These are phyloP conservation scores for Perkinsus olseni DNA, from an alignment of 169 alveolate genomes.

Conservation along the genomic window DNA sequence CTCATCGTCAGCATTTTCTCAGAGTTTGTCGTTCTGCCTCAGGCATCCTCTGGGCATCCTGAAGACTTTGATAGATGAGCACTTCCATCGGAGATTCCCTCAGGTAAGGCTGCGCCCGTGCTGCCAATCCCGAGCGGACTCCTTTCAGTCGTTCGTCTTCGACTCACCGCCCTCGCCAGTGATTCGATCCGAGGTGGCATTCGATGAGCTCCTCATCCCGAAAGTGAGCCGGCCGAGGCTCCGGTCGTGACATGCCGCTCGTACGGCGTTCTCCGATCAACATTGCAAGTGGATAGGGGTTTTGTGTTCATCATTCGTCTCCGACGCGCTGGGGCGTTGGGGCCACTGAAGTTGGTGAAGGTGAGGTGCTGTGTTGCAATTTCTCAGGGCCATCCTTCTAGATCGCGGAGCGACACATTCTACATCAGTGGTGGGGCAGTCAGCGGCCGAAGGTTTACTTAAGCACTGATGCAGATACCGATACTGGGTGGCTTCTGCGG, in stretches of 20 bases:
- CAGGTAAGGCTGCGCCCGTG: background rate
- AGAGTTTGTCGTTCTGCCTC: background rate
- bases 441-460: background rate
- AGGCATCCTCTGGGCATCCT: background rate
- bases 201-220: background rate
- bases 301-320: too few relatives aligned
- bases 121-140: background rate
- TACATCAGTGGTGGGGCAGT: background rate
- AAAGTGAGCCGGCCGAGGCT: background rate
- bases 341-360: too few relatives aligned
- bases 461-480: background rate
- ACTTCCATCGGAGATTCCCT: background rate
- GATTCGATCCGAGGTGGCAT: background rate
- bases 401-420: background rate
- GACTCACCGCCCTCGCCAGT: background rate
- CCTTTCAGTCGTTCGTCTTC: background rate
- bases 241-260: too few relatives aligned
- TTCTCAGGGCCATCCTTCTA: background rate
- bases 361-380: too few relatives aligned
- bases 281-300: too few relatives aligned
- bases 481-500: constrained; percentile 30
- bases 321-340: too few relatives aligned
- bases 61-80: background rate
- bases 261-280: too few relatives aligned
- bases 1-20: too few relatives aligned